Conservation (phyloP, 2,329 filamentous ascomycete species). For the Eurotiales sp. region DNA sequence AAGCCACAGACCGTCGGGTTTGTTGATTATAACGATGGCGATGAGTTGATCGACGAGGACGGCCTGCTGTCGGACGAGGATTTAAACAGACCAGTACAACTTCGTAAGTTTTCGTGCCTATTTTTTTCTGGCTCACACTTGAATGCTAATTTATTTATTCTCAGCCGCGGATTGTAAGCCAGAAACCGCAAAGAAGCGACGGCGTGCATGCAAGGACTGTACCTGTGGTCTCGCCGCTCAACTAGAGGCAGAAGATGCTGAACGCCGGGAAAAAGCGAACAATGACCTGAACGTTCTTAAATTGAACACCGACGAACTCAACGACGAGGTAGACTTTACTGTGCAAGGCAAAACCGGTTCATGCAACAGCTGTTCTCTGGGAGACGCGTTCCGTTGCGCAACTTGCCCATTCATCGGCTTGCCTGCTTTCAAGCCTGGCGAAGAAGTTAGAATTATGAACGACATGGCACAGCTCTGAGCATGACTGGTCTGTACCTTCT, state of each 20-base stretch:
- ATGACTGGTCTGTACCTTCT: neutral
- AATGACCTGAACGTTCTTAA: conserved; percentile 53
- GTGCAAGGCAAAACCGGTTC: conserved; percentile 95
- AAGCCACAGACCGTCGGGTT: conserved; percentile 17
- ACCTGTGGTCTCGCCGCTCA: conserved; percentile 86
- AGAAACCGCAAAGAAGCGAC: conserved; percentile 83
- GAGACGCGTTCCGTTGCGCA: conserved; percentile 79
- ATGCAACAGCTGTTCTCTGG: conserved; percentile 89
- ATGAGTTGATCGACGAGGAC: conserved; percentile 89
- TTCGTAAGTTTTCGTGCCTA: conserved; percentile 60
- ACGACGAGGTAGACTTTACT: conserved; percentile 84
- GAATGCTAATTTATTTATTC: neutral
- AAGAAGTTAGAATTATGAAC: conserved; percentile 85
- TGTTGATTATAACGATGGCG: conserved; percentile 37
- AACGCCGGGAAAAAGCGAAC: conserved; percentile 63
- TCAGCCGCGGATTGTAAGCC: conserved; percentile 81
- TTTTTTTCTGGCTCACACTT: conserved; percentile 7
- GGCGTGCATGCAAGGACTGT: conserved; percentile 96
- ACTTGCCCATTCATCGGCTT: conserved; percentile 79
- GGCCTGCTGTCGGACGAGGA: conserved; percentile 82
- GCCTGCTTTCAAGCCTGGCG: conserved; percentile 93
- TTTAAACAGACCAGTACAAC: conserved; percentile 68
- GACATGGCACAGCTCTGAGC: conserved; percentile 74
- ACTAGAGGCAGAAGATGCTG: conserved; percentile 77
- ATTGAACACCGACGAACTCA: conserved; percentile 72